A percentile compares a stretch with the other conserved stretches of the same genome.
phyloP scores from a whole-genome alignment of 2,329 filamentous ascomycete species.

The Venturia nashicola region DNA sequence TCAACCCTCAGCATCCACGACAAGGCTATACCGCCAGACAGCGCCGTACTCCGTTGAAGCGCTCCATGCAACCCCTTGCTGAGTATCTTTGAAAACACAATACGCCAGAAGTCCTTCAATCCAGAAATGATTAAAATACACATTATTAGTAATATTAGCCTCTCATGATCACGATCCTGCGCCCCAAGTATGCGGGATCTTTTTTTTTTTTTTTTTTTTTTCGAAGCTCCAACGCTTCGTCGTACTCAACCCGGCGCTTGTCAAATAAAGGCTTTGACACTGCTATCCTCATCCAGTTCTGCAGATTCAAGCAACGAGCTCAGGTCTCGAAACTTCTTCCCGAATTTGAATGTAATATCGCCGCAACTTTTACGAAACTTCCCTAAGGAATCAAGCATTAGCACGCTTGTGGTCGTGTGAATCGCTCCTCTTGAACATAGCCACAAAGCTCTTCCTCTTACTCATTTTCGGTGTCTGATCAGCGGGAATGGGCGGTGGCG shows the following conservation, averaged over 20 bases:
- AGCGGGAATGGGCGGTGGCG: conserved; percentile 21
- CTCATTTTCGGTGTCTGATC: conserved; percentile 21
- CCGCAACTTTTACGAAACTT: background rate
- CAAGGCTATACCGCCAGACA: background rate
- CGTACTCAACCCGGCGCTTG: too few species aligned
- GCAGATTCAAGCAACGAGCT: background rate
- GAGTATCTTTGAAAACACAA: background rate
- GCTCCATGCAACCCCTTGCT: background rate
- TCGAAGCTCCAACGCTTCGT: background rate
- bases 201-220: too few species aligned
- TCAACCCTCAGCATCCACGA: background rate
- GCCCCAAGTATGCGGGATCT: background rate
- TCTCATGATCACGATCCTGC: background rate
- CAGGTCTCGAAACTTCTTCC: background rate
- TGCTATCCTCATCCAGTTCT: background rate
- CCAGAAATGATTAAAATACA: background rate
- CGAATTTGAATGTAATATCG: background rate
- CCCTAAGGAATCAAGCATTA: background rate
- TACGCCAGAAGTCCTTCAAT: background rate
- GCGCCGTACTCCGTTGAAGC: background rate
- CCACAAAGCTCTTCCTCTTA: conserved; percentile 35
- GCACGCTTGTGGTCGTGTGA: background rate
- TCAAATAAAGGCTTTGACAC: background rate
- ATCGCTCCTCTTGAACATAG: conserved; percentile 25
- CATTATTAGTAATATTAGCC: conserved; percentile 1